These are phyloP conservation scores for Gardenia jasminoides DNA, from an alignment of 257 asterid genomes.

Conservation along the genomic window DNA sequence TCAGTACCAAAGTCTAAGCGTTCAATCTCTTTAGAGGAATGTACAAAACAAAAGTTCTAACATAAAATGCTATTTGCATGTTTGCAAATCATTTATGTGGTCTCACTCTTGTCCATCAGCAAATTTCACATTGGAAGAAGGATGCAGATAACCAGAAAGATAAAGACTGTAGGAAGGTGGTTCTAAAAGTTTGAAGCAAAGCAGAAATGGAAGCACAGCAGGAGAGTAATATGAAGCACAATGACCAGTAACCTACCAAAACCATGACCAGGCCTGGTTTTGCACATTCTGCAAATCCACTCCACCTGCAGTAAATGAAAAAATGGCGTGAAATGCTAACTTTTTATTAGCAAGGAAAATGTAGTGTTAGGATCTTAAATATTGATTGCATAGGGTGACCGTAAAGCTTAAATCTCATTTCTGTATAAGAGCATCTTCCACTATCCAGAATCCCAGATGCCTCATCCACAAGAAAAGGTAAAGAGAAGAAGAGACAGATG, in stretches of 20 bases:
- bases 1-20: too few species aligned
- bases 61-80: not conserved
- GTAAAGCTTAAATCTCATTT: not conserved
- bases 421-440: too few species aligned
- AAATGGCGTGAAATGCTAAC: not conserved
- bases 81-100: not conserved
- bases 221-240: not conserved
- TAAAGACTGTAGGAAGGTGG: too few species aligned
- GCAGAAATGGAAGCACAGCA: not conserved
- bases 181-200: not conserved
- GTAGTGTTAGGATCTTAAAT: not conserved
- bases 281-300: constrained; percentile 33
- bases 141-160: too few species aligned
- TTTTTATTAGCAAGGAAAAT: not conserved
- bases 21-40: too few species aligned
- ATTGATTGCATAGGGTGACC: not conserved
- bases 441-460: too few species aligned
- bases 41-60: not conserved
- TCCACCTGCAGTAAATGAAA: constrained; percentile 21
- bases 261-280: constrained; percentile 25
- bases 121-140: not conserved
- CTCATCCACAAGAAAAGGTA: too few species aligned
- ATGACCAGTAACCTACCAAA: constrained; percentile 20
- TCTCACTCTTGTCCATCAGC: not conserved
- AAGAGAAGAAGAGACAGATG: too few species aligned